Conservation (phyloP, 495 filamentous ascomycete species). For the Aspergillus nidulans region DNA sequence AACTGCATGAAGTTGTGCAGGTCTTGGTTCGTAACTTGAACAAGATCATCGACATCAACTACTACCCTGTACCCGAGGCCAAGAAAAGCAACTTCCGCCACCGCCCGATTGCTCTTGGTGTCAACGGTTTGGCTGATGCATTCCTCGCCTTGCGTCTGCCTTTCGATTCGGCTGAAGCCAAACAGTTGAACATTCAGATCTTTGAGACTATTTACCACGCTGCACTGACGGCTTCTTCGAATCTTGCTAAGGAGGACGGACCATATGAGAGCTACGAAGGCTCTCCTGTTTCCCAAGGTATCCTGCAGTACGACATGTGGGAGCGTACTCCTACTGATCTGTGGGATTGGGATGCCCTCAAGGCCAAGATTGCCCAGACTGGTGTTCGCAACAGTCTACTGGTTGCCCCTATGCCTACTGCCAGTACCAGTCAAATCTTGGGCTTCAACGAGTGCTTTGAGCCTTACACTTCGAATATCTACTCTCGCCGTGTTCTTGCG, state of each 20-base stretch:
- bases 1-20: conserved; percentile 87
- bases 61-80: conserved; percentile 94
- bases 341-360: conserved; percentile 92
- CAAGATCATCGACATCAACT: conserved; percentile 95
- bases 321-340: conserved; percentile 85
- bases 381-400: conserved; percentile 93
- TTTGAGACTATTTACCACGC: conserved; percentile 99
- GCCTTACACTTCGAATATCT: conserved; percentile 99
- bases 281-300: conserved; percentile 89
- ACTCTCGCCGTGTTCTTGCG: conserved; percentile 94
- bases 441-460: conserved; percentile 99
- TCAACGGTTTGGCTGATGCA: conserved; percentile 97
- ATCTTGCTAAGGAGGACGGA: conserved; percentile 77
- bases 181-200: conserved; percentile 92
- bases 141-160: conserved; percentile 96
- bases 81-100: conserved; percentile 92
- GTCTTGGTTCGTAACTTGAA: conserved; percentile 91
- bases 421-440: conserved; percentile 91
- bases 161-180: conserved; percentile 92
- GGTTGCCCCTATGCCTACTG: conserved; percentile 96
- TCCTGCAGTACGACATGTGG: conserved; percentile 99
- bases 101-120: conserved; percentile 89
- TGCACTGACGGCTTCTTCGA: conserved; percentile 81
- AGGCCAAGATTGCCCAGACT: conserved; percentile 83
- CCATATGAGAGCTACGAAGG: conserved; percentile 87